Percentiles rank a stretch among this genome's conserved stretches.
These are phyloP conservation scores for Taphrina pruni DNA, from an alignment of 1,139 yeast genomes.

Conservation along the genomic window DNA sequence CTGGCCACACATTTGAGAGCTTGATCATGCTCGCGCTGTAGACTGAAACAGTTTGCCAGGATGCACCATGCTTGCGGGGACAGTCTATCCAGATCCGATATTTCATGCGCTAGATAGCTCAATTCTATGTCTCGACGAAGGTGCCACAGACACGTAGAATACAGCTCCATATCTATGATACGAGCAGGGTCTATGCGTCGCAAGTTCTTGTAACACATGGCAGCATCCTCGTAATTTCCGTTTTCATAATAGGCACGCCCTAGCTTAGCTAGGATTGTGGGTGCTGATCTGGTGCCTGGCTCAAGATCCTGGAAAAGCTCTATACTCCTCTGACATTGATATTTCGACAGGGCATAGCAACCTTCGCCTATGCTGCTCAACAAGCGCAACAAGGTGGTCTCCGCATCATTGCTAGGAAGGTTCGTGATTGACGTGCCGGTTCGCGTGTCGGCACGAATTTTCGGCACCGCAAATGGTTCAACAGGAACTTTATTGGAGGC, in stretches of 20 bases:
- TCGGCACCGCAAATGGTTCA: neutral
- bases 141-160: conserved; percentile 92
- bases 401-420: conserved; percentile 54
- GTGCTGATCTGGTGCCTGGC: conserved; percentile 69
- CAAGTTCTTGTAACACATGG: conserved; percentile 65
- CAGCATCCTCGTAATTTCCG: conserved; percentile 81
- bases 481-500: neutral
- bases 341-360: conserved; percentile 66
- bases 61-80: conserved; percentile 91
- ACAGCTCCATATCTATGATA: conserved; percentile 86
- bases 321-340: conserved; percentile 82
- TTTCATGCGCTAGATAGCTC: conserved; percentile 79
- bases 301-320: conserved; percentile 69
- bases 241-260: conserved; percentile 87
- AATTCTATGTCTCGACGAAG: conserved; percentile 80
- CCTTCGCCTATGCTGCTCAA: conserved; percentile 71
- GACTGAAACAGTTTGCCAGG: conserved; percentile 84
- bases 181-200: conserved; percentile 79
- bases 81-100: conserved; percentile 67
- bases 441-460: neutral
- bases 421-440: neutral
- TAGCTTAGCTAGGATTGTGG: conserved; percentile 81
- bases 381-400: conserved; percentile 58
- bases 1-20: conserved; percentile 87
- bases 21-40: conserved; percentile 84